A percentile compares a stretch with the other conserved stretches of the same genome.
Conservation (phyloP, 305 asterid species). For the Solanum hybrid region DNA sequence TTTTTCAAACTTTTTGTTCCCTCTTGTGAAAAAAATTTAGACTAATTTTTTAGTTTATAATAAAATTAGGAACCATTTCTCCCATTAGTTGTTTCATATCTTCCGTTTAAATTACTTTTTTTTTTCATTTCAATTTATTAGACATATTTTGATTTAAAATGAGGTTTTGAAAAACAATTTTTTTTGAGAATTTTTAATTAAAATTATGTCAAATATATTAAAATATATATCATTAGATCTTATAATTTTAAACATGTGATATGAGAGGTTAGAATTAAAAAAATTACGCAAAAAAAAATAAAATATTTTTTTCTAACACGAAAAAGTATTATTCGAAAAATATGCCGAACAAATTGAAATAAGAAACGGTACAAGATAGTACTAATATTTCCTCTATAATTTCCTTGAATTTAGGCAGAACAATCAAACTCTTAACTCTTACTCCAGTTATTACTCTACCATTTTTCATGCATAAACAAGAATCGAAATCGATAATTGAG, state of each 20-base stretch:
- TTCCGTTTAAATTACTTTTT: not conserved
- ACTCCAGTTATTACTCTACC: not conserved
- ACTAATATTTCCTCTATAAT: not conserved
- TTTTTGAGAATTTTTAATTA: too few species aligned
- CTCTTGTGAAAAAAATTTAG: not conserved
- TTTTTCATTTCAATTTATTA: not conserved
- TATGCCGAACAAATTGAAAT: not conserved
- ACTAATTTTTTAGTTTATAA: not conserved
- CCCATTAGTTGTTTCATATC: not conserved
- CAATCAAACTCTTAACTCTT: not conserved
- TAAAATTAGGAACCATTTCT: not conserved
- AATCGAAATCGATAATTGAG: not conserved
- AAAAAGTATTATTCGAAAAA: too few species aligned
- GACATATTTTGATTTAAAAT: too few species aligned
- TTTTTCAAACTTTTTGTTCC: not conserved
- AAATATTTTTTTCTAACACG: rapidly evolving
- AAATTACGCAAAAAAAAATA: too few species aligned
- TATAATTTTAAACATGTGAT: too few species aligned
- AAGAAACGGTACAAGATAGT: not conserved
- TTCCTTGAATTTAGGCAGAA: not conserved
- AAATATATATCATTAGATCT: too few species aligned
- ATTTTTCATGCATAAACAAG: not conserved
- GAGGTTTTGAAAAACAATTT: not conserved
- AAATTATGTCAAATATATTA: too few species aligned
- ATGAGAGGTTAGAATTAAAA: too few species aligned